These are phyloP conservation scores for Blumeria graminis DNA, from an alignment of 2,329 filamentous ascomycete genomes.

Conservation along the genomic window DNA sequence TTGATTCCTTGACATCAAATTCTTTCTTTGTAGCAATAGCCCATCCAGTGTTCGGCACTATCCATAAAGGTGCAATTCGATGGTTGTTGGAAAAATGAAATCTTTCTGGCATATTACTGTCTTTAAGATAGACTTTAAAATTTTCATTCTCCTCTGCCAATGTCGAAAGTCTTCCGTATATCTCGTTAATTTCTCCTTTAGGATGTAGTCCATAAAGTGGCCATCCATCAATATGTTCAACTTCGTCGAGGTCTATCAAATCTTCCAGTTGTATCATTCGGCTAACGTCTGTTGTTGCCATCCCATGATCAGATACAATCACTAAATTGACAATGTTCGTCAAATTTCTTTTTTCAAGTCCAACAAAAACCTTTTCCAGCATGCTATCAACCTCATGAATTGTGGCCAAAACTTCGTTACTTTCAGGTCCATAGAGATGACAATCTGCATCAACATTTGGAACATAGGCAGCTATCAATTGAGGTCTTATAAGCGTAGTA, in stretches of 20 bases:
- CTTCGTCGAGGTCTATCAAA: conserved; percentile 49
- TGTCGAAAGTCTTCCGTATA: conserved; percentile 38
- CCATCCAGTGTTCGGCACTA: conserved; percentile 81
- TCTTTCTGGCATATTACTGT: conserved; percentile 69
- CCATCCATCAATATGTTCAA: conserved; percentile 83
- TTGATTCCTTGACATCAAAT: conserved; percentile 46
- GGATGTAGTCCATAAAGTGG: conserved; percentile 74
- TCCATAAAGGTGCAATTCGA: conserved; percentile 85
- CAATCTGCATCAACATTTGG: conserved; percentile 77
- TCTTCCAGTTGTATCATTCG: conserved; percentile 79
- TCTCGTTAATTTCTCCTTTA: conserved; percentile 41
- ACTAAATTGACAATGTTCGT: conserved; percentile 81
- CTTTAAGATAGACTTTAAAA: conserved; percentile 69
- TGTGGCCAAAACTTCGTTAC: conserved; percentile 62
- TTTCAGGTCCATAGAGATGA: conserved; percentile 79
- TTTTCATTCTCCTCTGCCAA: conserved; percentile 37
- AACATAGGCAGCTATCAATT: conserved; percentile 84
- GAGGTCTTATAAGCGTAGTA: conserved; percentile 36
- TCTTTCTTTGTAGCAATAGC: conserved; percentile 64
- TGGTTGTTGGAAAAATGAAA: conserved; percentile 80
- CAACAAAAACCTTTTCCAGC: conserved; percentile 51
- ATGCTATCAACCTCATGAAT: conserved; percentile 64
- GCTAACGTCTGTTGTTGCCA: conserved; percentile 72
- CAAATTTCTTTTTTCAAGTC: conserved; percentile 59
- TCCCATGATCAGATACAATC: conserved; percentile 92